Conservation (phyloP, 2,329 filamentous ascomycete genomes). For the Ilyonectria sp. region DNA sequence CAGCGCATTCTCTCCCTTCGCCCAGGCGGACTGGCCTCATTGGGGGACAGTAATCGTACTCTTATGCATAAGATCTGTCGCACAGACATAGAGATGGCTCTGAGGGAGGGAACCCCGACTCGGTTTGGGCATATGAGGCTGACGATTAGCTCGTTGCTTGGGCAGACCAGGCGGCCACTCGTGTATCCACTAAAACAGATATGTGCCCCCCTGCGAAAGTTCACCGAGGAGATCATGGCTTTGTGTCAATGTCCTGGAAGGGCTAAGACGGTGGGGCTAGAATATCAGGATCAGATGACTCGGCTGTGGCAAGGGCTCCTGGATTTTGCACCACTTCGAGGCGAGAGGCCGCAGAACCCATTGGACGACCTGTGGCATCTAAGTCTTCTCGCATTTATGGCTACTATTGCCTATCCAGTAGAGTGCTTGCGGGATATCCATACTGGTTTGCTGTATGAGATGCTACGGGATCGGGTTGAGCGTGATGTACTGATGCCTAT, state of each 20-base stretch:
- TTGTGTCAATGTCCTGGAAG: slow-evolving; percentile 29
- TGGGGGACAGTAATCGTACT: slow-evolving; percentile 29
- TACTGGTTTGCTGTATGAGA: slow-evolving; percentile 20
- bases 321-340: slow-evolving; percentile 32
- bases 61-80: slow-evolving; percentile 39
- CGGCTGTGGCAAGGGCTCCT: slow-evolving; percentile 32
- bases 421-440: slow-evolving; percentile 19
- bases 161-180: slow-evolving; percentile 4
- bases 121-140: slow-evolving; percentile 31
- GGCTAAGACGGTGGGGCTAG: slow-evolving; percentile 20
- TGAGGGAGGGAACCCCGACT: slow-evolving; percentile 24
- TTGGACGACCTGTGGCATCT: slow-evolving; percentile 36
- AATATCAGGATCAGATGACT: slow-evolving; percentile 37
- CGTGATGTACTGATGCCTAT: background rate
- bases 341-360: slow-evolving; percentile 22
- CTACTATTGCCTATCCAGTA: slow-evolving; percentile 28
- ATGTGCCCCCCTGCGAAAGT: slow-evolving; percentile 5
- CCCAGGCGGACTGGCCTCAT: slow-evolving; percentile 11
- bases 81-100: slow-evolving; percentile 29
- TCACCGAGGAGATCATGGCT: slow-evolving; percentile 27
- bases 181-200: slow-evolving; percentile 25
- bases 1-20: slow-evolving; percentile 18
- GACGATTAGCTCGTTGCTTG: slow-evolving; percentile 5
- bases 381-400: slow-evolving; percentile 29
- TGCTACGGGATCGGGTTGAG: slow-evolving; percentile 24